Conservation (phyloP, 768 basidiomycete species). For the Mycena maculata region DNA sequence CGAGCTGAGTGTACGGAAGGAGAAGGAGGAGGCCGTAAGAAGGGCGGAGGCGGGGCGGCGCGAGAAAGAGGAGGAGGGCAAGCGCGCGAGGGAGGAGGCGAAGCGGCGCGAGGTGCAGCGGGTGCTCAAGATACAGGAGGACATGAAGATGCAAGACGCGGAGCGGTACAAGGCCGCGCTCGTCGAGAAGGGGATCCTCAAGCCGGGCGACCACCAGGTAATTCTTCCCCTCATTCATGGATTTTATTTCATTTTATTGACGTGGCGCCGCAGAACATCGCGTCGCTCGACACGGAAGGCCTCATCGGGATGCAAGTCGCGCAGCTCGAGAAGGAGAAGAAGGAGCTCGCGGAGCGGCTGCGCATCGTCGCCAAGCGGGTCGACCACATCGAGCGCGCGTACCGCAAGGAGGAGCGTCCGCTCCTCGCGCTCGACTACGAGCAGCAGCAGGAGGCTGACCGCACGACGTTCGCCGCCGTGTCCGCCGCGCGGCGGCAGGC, state of each 20-base stretch:
- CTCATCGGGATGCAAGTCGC: conserved; percentile 92
- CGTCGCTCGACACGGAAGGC: conserved; percentile 85
- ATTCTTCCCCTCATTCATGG: conserved; percentile 9
- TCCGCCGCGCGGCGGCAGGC: conserved; percentile 69
- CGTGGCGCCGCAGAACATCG: conserved; percentile 78
- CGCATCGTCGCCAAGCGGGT: conserved; percentile 89
- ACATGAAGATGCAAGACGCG: conserved; percentile 82
- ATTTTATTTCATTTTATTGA: conserved; percentile 19
- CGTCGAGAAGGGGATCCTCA: conserved; percentile 80
- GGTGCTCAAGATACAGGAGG: conserved; percentile 78
- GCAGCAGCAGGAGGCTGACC: conserved; percentile 83
- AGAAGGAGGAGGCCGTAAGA: conserved; percentile 87
- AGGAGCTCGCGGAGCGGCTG: conserved; percentile 82
- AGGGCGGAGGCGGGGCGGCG: conserved; percentile 74
- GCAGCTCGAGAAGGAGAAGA: conserved; percentile 97
- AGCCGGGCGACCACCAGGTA: conserved; percentile 53
- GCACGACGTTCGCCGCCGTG: conserved; percentile 70
- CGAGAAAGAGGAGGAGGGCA: conserved; percentile 78
- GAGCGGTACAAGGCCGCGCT: conserved; percentile 88
- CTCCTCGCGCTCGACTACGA: conserved; percentile 89
- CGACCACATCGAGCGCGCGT: conserved; percentile 95
- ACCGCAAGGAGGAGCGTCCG: conserved; percentile 92
- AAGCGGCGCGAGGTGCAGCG: conserved; percentile 75
- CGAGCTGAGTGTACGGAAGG: conserved; percentile 86
- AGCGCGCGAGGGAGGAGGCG: conserved; percentile 71